Conservation (phyloP, 352 stramenopile species). For the Discostella stelligera region DNA sequence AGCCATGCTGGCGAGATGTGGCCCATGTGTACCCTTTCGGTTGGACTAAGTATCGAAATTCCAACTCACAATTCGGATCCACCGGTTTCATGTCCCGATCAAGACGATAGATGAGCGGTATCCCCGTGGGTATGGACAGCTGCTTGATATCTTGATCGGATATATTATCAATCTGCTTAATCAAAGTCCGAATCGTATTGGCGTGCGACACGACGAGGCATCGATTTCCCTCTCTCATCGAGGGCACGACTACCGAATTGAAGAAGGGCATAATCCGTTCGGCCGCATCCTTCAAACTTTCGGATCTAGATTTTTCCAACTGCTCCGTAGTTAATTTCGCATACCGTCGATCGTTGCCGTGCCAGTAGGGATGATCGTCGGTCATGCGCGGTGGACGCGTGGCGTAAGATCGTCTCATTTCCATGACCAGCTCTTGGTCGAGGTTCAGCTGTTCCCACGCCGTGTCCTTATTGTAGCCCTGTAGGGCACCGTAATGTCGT, state of each 20-base stretch:
- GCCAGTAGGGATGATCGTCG: slow-evolving; percentile 89
- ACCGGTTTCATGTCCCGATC: slow-evolving; percentile 69
- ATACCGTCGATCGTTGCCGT: slow-evolving; percentile 82
- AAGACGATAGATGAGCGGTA: slow-evolving; percentile 71
- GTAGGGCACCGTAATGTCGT: slow-evolving; percentile 90
- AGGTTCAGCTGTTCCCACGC: slow-evolving; percentile 62
- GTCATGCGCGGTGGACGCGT: slow-evolving; percentile 88
- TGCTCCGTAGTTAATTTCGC: slow-evolving; percentile 55
- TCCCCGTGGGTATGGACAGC: slow-evolving; percentile 92
- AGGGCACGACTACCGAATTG: slow-evolving; percentile 89
- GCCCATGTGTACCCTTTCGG: slow-evolving; percentile 80
- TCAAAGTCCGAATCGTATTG: slow-evolving; percentile 94
- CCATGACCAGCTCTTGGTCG: slow-evolving; percentile 77
- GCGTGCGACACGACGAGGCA: slow-evolving; percentile 94
- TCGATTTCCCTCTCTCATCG: slow-evolving; percentile 90
- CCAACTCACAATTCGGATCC: slow-evolving; percentile 65
- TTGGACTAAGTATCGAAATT: slow-evolving; percentile 73
- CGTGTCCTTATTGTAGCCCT: slow-evolving; percentile 89
- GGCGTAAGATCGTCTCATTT: slow-evolving; percentile 84
- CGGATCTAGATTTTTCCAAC: slow-evolving; percentile 62
- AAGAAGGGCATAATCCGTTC: slow-evolving; percentile 74
- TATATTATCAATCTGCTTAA: slow-evolving; percentile 97
- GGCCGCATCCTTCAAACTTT: slow-evolving; percentile 68
- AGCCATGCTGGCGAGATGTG: slow-evolving; percentile 61
- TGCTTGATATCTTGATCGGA: slow-evolving; percentile 94